These are phyloP conservation scores for Epicoccum nigrum DNA, from an alignment of 2,329 filamentous ascomycete species.

Conservation along the genomic window DNA sequence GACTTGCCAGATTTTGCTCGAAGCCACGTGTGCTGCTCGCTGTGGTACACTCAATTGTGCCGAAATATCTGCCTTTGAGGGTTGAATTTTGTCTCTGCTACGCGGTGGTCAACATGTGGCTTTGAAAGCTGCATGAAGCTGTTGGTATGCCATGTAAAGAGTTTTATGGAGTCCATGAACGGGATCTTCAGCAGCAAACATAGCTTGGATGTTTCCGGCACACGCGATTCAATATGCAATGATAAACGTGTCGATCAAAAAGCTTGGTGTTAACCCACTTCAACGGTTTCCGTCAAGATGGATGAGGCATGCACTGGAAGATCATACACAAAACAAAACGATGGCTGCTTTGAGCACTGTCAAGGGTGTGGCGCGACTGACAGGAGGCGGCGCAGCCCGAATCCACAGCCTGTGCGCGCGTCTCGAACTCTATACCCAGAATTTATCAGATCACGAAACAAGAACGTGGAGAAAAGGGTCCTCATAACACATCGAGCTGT, in stretches of 20 bases:
- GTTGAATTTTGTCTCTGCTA: no score
- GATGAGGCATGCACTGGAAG: conserved; percentile 1
- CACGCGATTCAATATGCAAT: not conserved
- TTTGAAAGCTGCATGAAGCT: no score
- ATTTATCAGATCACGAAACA: conserved; percentile 2
- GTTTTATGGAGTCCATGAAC: not conserved
- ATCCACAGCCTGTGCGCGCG: not conserved
- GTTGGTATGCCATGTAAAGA: not conserved
- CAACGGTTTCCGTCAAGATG: not conserved
- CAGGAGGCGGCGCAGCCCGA: conserved; percentile 12
- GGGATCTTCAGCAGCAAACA: not conserved
- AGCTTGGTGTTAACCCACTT: not conserved
- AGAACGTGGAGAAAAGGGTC: conserved; percentile 13
- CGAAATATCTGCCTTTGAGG: not conserved
- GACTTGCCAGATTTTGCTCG: not conserved
- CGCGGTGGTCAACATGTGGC: no score
- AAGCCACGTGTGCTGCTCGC: conserved; percentile 10
- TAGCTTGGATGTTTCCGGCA: not conserved
- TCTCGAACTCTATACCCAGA: conserved; percentile 4
- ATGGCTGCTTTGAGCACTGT: not conserved
- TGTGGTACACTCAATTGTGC: not conserved
- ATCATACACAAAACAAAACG: not conserved
- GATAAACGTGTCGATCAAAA: conserved; percentile 7
- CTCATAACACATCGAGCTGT: conserved; percentile 5
- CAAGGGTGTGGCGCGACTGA: conserved; percentile 11